Percentiles rank a stretch among this genome's conserved stretches.
These are phyloP conservation scores for Candida sanyiensis DNA, from an alignment of 805 yeast genomes.

Conservation along the genomic window DNA sequence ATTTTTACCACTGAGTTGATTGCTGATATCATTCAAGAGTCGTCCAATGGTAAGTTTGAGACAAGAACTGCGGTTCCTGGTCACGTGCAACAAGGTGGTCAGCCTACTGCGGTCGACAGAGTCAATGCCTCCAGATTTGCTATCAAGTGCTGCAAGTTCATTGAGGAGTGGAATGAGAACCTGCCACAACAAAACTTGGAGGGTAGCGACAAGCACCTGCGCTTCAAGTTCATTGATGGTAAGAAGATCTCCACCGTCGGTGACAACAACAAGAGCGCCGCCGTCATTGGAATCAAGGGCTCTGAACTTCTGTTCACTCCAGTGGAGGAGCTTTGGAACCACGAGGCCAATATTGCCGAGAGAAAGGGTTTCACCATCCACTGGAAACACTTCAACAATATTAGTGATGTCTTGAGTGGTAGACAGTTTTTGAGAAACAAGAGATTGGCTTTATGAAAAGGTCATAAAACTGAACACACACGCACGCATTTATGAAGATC, in stretches of 20 bases:
- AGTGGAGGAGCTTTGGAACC: constrained; percentile 49
- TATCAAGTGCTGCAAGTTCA: constrained; percentile 80
- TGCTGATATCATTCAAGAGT: constrained; percentile 78
- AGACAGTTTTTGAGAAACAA: constrained; percentile 46
- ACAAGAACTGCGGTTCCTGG: constrained; percentile 96
- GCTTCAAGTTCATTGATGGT: constrained; percentile 48
- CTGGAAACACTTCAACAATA: constrained; percentile 56
- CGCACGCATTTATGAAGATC: no score
- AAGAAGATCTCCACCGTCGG: constrained; percentile 40
- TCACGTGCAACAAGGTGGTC: constrained; percentile 96
- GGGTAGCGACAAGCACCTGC: constrained; percentile 39
- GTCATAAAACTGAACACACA: no score
- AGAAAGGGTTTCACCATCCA: constrained; percentile 67
- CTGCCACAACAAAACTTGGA: constrained; percentile 28
- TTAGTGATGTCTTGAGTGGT: constrained; percentile 70
- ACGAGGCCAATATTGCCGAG: constrained; percentile 52
- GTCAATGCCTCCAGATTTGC: constrained; percentile 86
- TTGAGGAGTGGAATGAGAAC: constrained; percentile 55
- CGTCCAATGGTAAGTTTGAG: constrained; percentile 72
- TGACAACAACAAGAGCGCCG: constrained; percentile 34
- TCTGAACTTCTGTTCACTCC: constrained; percentile 54
- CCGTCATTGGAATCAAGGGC: constrained; percentile 70
- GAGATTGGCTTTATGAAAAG: constrained; percentile 8
- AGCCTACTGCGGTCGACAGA: constrained; percentile 92
- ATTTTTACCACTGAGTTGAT: constrained; percentile 78